A percentile compares a stretch with the other conserved stretches of the same genome.
phyloP scores from a whole-genome alignment of 2,329 filamentous ascomycete genomes.

The Fusarium longipes region DNA sequence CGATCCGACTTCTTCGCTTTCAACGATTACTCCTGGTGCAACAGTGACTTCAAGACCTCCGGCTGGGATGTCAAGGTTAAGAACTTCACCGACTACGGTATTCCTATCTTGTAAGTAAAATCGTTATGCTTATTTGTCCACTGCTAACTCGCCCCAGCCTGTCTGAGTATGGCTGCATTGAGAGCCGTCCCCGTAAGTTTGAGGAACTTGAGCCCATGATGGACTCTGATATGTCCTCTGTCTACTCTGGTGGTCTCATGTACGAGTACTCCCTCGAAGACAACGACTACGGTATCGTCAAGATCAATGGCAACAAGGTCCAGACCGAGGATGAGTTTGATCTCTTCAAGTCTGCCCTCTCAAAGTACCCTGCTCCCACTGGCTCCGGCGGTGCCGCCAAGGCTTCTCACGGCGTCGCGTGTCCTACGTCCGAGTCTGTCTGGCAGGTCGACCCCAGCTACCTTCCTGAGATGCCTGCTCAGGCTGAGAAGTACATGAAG shows the following conservation, averaged over 20 bases:
- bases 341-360: conserved; percentile 61
- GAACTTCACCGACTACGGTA: conserved; percentile 86
- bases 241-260: conserved; percentile 95
- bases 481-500: conserved; percentile 64
- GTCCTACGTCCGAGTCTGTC: conserved; percentile 60
- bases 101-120: conserved; percentile 78
- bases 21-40: conserved; percentile 92
- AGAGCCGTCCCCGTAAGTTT: conserved; percentile 80
- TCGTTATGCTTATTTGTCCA: neutral
- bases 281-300: conserved; percentile 83
- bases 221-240: conserved; percentile 81
- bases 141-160: conserved; percentile 60
- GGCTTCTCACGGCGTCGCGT: conserved; percentile 59
- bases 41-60: conserved; percentile 73
- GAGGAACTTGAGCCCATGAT: conserved; percentile 84
- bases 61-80: conserved; percentile 91
- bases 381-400: conserved; percentile 62
- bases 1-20: conserved; percentile 91
- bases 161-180: conserved; percentile 92
- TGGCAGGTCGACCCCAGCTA: conserved; percentile 64
- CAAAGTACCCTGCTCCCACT: conserved; percentile 62
- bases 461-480: conserved; percentile 64
- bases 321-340: conserved; percentile 71
- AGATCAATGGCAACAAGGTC: conserved; percentile 67
- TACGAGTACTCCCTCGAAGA: conserved; percentile 92